These are phyloP conservation scores for Cercospora janseana DNA, from an alignment of 2,329 filamentous ascomycete genomes.

Conservation along the genomic window DNA sequence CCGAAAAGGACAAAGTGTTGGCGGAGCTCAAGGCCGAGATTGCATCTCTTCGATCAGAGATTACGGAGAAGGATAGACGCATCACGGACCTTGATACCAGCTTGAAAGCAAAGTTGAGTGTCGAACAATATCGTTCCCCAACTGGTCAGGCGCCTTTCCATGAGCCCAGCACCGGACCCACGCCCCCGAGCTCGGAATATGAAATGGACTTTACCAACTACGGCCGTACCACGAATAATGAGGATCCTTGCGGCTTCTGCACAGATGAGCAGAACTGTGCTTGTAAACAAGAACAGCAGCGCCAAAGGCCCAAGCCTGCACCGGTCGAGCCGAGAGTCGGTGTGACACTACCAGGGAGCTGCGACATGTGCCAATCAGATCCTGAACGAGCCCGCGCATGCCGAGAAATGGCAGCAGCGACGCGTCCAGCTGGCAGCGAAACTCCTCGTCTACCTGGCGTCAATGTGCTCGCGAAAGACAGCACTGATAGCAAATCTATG, in stretches of 20 bases:
- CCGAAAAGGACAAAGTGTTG: slow-evolving; percentile 5
- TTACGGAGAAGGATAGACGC: not conserved
- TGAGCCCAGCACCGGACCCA: not conserved
- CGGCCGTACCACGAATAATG: slow-evolving; percentile 14
- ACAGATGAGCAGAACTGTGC: slow-evolving; percentile 31
- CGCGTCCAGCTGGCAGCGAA: slow-evolving; percentile 11
- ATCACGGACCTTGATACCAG: slow-evolving; percentile 2
- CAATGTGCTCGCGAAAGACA: not conserved
- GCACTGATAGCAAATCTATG: slow-evolving; percentile 13
- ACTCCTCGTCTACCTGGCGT: slow-evolving; percentile 9
- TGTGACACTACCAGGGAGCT: slow-evolving; percentile 30
- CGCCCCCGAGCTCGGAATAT: slow-evolving; percentile 25
- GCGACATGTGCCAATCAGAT: slow-evolving; percentile 31
- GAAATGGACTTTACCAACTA: slow-evolving; percentile 31
- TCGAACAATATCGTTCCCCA: slow-evolving; percentile 3
- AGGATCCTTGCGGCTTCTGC: slow-evolving; percentile 35
- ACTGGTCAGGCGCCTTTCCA: slow-evolving; percentile 1
- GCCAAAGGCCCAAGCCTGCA: slow-evolving; percentile 3
- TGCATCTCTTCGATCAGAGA: not conserved
- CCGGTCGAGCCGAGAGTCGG: slow-evolving; percentile 15
- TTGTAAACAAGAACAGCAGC: slow-evolving; percentile 25
- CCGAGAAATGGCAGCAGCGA: slow-evolving; percentile 24
- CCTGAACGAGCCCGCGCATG: slow-evolving; percentile 32
- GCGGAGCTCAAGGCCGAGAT: slow-evolving; percentile 7
- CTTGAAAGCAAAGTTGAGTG: not conserved